A percentile compares a stretch with the other conserved stretches of the same genome.
Evolutionary conservation across 1,284 basidiomycete genomes (phyloP).

Genomic region (Prillingera fragicola): DNA sequence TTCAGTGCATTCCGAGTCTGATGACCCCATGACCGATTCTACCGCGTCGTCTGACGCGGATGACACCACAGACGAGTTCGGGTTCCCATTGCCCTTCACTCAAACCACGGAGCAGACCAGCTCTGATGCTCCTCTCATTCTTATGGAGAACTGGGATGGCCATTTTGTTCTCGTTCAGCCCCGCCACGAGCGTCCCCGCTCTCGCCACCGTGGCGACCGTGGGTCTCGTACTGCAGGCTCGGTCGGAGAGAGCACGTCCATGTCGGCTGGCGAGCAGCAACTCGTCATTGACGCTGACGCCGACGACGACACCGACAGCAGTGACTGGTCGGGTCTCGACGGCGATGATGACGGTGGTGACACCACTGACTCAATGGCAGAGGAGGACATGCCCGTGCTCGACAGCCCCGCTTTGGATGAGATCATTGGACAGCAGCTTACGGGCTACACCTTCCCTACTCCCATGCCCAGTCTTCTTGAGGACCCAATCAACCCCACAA

Average conservation of each 20-base stretch:
- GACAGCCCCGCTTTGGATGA: conserved; percentile 41
- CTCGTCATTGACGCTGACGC: conserved; percentile 43
- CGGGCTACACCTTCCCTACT: too few species aligned
- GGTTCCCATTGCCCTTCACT: conserved; percentile 32
- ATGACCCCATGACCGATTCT: conserved; percentile 30
- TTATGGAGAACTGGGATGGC: conserved; percentile 48
- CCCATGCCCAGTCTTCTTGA: neutral
- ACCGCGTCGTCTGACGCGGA: conserved; percentile 26
- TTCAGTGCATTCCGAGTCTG: conserved; percentile 32
- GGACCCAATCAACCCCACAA: conserved; percentile 15
- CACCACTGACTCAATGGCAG: conserved; percentile 46
- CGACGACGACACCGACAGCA: conserved; percentile 20
- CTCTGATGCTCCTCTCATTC: conserved; percentile 28
- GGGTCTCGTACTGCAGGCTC: conserved; percentile 26
- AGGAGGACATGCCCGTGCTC: conserved; percentile 46
- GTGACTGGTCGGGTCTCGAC: conserved; percentile 32
- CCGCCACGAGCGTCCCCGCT: conserved; percentile 25
- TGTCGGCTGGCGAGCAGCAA: conserved; percentile 32
- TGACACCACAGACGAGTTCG: conserved; percentile 42
- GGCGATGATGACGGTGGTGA: conserved; percentile 40
- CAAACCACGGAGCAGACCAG: conserved; percentile 5
- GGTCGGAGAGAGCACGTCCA: conserved; percentile 30
- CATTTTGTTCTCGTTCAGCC: conserved; percentile 44
- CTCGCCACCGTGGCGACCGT: conserved; percentile 14
- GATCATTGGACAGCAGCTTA: conserved; percentile 33